Percentiles rank a stretch among this genome's conserved stretches.
phyloP scores from a whole-genome alignment of 2,329 filamentous ascomycete species.

The Pezicula neosporulosa region DNA sequence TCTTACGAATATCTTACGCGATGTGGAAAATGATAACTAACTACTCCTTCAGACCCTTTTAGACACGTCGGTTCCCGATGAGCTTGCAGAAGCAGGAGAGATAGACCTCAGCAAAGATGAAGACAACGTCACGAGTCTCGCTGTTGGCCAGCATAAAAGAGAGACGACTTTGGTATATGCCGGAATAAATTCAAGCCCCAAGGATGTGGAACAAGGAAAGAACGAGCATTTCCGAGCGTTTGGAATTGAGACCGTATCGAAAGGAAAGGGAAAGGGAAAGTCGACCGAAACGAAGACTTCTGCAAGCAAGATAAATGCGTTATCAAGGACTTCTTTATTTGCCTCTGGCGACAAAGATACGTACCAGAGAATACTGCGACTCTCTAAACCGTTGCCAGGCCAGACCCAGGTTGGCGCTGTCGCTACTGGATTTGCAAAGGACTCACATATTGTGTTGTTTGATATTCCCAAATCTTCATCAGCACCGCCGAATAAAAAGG shows the following conservation, averaged over 20 bases:
- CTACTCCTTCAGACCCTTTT: constrained; percentile 25
- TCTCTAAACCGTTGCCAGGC: constrained; percentile 46
- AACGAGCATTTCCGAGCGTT: constrained; percentile 85
- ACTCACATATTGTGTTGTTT: constrained; percentile 79
- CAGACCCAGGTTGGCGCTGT: constrained; percentile 69
- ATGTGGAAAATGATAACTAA: constrained; percentile 2
- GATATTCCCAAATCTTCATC: constrained; percentile 47
- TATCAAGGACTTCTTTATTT: constrained; percentile 52
- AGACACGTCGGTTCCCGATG: constrained; percentile 24
- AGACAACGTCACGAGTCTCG: constrained; percentile 84
- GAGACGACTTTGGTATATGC: constrained; percentile 61
- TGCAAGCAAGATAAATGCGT: constrained; percentile 43
- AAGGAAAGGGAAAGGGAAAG: constrained; percentile 22
- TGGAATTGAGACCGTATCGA: constrained; percentile 41
- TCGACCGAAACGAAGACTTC: constrained; percentile 29
- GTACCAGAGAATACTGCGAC: constrained; percentile 57
- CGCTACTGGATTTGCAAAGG: constrained; percentile 72
- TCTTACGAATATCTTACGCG: background rate
- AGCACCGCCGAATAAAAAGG: constrained; percentile 46
- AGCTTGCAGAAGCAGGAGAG: constrained; percentile 61
- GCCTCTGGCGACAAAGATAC: constrained; percentile 42
- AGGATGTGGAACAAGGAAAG: constrained; percentile 67
- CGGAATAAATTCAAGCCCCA: constrained; percentile 78
- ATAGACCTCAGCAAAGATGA: constrained; percentile 78
- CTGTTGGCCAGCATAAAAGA: constrained; percentile 58